Evolutionary conservation across 805 yeast species (phyloP), one percentile per base, ranked within the genome.

Genomic region (Candida schatavii): DNA sequence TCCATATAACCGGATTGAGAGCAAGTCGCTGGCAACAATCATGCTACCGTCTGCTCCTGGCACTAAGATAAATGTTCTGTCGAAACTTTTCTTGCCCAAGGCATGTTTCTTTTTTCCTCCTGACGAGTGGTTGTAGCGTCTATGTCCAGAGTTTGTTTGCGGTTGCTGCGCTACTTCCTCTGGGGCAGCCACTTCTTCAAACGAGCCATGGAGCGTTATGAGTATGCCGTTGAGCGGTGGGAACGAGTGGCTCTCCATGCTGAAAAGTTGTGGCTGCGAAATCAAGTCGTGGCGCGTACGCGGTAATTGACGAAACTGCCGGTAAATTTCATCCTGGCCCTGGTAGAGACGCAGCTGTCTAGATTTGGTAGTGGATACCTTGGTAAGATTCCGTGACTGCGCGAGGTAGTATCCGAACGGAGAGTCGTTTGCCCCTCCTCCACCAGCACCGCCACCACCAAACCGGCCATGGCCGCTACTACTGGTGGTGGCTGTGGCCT

Each of bases 11-110:
- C 95, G 79, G 3, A 93, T 64, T 13, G 81, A 71, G 40, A 93
- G 68, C 57, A 87, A 60, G 62, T 93, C 99, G 26, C 95, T 84
- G 13, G 96, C 97, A 23, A 93, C 80, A n/a, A 88, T 69, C 69
- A 88, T 78, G 23, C 78, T 67, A 3, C 89, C 85, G 43, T 75
- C 74, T 14, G 81, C 77, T 11, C 83, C 84, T 1, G 82, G 83
- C 11, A 86, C 81, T 2, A 89, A 82, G n/a, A 87, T 70, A 57
- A 93, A 81, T 0, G 83, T 74, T 56, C 99, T 75, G 60, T 93
- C 99, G 61, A 93, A 93, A 7, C 93, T 80, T 57, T 93, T 84
- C 50, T 72, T 73, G 4, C 77, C 67, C 27, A 83, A 63, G 23
- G 73, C 59, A 17, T 57, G 42, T 43, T 61, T 64, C 41, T 66